Conservation (phyloP, 345 rosid species). For the Eucalyptus lansdowneana region DNA sequence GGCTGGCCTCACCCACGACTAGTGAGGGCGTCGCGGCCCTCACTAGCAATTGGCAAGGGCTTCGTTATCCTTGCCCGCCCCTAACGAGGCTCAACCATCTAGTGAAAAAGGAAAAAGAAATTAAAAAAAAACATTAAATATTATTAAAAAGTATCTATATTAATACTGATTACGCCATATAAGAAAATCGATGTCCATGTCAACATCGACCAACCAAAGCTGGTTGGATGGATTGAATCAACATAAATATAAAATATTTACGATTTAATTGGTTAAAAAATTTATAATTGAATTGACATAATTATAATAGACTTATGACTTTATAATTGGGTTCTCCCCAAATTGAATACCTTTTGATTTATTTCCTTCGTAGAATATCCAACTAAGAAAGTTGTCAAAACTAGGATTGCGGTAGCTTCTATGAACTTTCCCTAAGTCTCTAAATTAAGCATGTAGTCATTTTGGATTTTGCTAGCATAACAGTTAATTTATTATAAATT, state of each 20-base stretch:
- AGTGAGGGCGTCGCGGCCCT: neutral
- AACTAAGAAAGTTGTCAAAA: neutral
- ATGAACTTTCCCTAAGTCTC: neutral
- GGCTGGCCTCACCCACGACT: accelerated
- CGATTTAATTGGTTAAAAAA: too few species aligned
- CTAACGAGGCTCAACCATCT: neutral
- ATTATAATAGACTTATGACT: neutral
- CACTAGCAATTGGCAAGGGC: neutral
- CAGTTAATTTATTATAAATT: too few species aligned
- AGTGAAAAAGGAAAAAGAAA: too few species aligned
- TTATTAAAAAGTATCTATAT: too few species aligned
- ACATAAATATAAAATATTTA: neutral
- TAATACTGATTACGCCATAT: too few species aligned
- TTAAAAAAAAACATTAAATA: too few species aligned
- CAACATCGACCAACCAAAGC: neutral
- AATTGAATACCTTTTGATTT: neutral
- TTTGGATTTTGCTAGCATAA: too few species aligned
- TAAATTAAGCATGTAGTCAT: too few species aligned
- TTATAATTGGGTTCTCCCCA: too few species aligned
- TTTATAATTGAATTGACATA: neutral
- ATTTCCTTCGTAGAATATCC: neutral
- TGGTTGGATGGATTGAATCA: neutral
- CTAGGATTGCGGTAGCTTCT: neutral
- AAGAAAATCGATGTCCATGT: too few species aligned
- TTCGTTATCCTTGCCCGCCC: accelerated